A percentile compares a stretch with the other conserved stretches of the same genome.
Conservation (phyloP, 129 eudicot genomes). For the Scalesia atractyloides region DNA sequence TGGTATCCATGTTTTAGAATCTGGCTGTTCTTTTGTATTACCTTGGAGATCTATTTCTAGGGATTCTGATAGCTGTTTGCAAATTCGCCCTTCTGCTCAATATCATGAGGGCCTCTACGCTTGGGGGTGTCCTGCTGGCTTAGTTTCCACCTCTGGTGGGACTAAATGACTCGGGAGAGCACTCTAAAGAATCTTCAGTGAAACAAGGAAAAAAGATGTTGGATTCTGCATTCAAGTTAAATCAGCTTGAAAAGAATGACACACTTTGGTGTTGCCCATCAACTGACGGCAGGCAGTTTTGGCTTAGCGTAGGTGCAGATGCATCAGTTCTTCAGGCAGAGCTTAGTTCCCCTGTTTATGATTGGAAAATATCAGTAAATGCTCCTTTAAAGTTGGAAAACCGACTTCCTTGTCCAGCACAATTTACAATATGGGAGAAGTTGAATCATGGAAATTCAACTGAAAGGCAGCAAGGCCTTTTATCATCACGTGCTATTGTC, state of each 20-base stretch:
- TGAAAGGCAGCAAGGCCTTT: conserved; percentile 73
- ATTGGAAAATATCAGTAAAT: conserved; percentile 85
- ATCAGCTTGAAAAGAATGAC: conserved; percentile 87
- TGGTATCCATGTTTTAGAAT: conserved; percentile 42
- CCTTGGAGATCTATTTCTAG: conserved; percentile 83
- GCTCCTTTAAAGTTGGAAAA: conserved; percentile 93
- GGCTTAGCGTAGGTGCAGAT: conserved; percentile 87
- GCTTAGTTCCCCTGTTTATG: conserved; percentile 86
- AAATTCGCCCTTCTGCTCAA: conserved; percentile 71
- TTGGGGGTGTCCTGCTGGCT: conserved; percentile 74
- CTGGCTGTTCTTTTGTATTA: conserved; percentile 60
- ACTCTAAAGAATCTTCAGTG: conserved; percentile 56
- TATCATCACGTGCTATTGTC: conserved; percentile 69
- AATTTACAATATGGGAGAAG: conserved; percentile 78
- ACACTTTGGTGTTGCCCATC: conserved; percentile 72
- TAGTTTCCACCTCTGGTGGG: conserved; percentile 34
- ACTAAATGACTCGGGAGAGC: conserved; percentile 53
- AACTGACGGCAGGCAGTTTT: conserved; percentile 50
- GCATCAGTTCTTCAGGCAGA: conserved; percentile 96
- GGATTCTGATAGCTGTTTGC: conserved; percentile 64
- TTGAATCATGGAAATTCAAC: conserved; percentile 51
- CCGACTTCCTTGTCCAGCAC: conserved; percentile 93
- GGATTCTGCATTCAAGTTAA: conserved; percentile 51
- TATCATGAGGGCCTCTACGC: conserved; percentile 46
- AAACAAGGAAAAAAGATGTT: conserved; percentile 54